These are phyloP conservation scores for Lactifluus pinguis DNA, from an alignment of 768 basidiomycete genomes.

Conservation along the genomic window DNA sequence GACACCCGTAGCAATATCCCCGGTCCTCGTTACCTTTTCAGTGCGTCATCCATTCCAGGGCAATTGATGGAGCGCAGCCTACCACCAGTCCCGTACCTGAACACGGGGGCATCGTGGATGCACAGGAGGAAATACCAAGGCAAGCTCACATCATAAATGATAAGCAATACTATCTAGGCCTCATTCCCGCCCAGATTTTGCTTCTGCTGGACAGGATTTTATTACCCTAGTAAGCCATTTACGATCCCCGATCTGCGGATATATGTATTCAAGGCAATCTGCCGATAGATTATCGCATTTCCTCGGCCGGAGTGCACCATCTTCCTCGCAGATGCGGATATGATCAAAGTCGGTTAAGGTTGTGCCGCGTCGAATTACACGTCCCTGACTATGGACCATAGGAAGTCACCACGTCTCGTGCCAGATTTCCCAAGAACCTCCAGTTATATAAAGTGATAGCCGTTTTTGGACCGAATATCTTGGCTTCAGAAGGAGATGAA, in stretches of 20 bases:
- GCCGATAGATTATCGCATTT: neutral
- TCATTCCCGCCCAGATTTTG: slow-evolving; percentile 3
- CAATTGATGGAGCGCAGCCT: neutral
- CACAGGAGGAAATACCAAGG: neutral
- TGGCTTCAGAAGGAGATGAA: slow-evolving; percentile 53
- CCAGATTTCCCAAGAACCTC: slow-evolving; percentile 50
- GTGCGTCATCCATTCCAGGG: neutral
- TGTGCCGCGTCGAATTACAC: too few species aligned
- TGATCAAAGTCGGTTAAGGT: slow-evolving; percentile 10
- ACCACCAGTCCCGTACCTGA: neutral
- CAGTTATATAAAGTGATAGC: slow-evolving; percentile 37
- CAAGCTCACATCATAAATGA: neutral
- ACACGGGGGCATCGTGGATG: too few species aligned
- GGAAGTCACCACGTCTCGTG: slow-evolving; percentile 42
- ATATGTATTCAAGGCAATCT: neutral
- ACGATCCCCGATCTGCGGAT: too few species aligned
- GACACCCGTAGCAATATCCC: neutral
- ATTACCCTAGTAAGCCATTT: neutral
- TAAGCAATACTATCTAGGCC: neutral
- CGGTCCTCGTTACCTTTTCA: slow-evolving; percentile 3
- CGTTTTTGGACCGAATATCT: slow-evolving; percentile 53
- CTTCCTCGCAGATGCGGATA: slow-evolving; percentile 7
- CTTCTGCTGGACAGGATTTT: slow-evolving; percentile 4
- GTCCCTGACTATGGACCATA: slow-evolving; percentile 20
- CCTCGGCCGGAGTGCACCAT: neutral